These are phyloP conservation scores for Stromatinia cepivora DNA, from an alignment of 2,329 filamentous ascomycete genomes.

Conservation along the genomic window DNA sequence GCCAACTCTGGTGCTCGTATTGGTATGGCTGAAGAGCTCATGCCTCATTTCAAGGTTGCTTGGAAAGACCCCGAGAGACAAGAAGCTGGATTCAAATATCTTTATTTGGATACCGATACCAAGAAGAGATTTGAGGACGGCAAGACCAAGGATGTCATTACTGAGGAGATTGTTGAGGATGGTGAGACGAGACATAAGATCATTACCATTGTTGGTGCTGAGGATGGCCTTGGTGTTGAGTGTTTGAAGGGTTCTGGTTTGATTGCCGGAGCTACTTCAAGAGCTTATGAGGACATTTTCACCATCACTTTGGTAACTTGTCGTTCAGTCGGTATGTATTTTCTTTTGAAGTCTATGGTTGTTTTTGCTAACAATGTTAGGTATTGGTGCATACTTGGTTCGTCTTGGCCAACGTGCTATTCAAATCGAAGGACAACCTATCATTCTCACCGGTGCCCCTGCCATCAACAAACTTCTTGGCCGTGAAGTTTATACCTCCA, in stretches of 20 bases:
- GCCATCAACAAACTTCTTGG: conserved; percentile 98
- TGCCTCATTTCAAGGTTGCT: conserved; percentile 94
- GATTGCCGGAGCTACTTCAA: conserved; percentile 95
- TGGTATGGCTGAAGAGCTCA: conserved; percentile 93
- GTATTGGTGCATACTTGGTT: conserved; percentile 97
- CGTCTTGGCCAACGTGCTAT: conserved; percentile 97
- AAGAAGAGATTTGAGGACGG: conserved; percentile 85
- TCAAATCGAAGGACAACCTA: conserved; percentile 97
- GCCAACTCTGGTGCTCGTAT: conserved; percentile 98
- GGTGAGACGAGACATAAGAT: conserved; percentile 94
- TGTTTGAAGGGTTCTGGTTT: conserved; percentile 95
- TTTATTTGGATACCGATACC: conserved; percentile 85
- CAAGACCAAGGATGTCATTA: conserved; percentile 75
- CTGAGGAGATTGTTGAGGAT: conserved; percentile 80
- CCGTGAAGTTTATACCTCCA: conserved; percentile 97
- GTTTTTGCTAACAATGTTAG: conserved; percentile 45
- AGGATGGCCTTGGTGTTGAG: conserved; percentile 96
- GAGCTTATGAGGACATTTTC: conserved; percentile 98
- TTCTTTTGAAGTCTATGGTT: conserved; percentile 21
- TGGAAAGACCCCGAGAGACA: conserved; percentile 86
- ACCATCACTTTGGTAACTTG: conserved; percentile 97
- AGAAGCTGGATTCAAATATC: conserved; percentile 91
- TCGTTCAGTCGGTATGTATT: conserved; percentile 77
- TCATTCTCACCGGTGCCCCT: conserved; percentile 95
- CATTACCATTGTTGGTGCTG: conserved; percentile 85